phyloP scores from a whole-genome alignment of 2,329 filamentous ascomycete species.

The Scolecobasidium constrictum region DNA sequence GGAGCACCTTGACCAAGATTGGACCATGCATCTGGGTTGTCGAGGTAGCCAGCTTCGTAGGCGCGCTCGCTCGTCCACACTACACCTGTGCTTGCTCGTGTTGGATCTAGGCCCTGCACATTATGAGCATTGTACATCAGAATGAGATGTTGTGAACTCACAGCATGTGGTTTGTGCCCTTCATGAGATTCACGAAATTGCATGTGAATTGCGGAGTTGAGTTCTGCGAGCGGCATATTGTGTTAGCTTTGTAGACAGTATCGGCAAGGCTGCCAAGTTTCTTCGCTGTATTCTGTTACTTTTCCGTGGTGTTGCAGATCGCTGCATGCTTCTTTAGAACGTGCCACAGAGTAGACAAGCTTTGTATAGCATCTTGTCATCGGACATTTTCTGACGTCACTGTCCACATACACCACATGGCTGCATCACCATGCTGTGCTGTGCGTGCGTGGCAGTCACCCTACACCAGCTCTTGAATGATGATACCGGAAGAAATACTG shows the following conservation, averaged over 20 bases:
- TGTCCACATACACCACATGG: no score
- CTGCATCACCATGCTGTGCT: no score
- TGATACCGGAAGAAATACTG: no score
- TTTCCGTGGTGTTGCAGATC: not conserved
- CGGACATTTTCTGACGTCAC: no score
- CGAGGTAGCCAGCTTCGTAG: constrained; percentile 76
- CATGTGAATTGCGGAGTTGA: constrained; percentile 71
- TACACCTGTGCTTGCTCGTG: constrained; percentile 81
- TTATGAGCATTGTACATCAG: not conserved
- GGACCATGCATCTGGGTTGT: constrained; percentile 75
- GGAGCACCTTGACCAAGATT: constrained; percentile 91
- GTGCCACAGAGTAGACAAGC: no score
- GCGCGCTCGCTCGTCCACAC: constrained; percentile 88
- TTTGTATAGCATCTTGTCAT: no score
- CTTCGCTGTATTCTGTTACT: not conserved
- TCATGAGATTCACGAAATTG: constrained; percentile 86
- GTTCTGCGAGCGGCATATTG: constrained; percentile 43
- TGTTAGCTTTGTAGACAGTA: not conserved
- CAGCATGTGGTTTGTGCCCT: constrained; percentile 77
- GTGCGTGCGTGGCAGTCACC: no score
- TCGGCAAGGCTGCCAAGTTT: not conserved
- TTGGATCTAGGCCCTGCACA: constrained; percentile 54
- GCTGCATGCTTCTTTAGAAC: no score
- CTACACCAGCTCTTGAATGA: no score
- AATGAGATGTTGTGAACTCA: not conserved